Evolutionary conservation across 169 alveolate genomes (phyloP).

Genomic region (Cryptosporidium muris): DNA sequence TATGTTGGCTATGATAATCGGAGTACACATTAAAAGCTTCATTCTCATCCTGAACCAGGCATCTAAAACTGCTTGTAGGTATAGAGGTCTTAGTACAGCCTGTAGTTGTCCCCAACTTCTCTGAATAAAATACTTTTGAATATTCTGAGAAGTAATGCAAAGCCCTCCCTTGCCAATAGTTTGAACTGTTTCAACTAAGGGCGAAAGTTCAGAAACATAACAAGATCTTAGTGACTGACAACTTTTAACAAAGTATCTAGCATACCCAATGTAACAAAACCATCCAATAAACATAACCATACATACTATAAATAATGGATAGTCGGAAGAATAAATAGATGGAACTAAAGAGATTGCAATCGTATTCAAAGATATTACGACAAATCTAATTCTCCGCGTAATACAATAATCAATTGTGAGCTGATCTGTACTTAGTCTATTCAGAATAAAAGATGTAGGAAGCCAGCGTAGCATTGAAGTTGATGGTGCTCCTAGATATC

Average conservation of each 20-base stretch:
- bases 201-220: conserved; percentile 51
- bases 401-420: conserved; percentile 49
- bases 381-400: conserved; percentile 56
- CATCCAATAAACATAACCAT: neutral
- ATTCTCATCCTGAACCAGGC: conserved; percentile 68
- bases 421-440: conserved; percentile 46
- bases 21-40: conserved; percentile 21
- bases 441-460: conserved; percentile 44
- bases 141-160: conserved; percentile 5
- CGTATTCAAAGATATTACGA: conserved; percentile 25
- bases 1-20: conserved; percentile 10
- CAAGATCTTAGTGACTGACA: conserved; percentile 48
- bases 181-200: conserved; percentile 45
- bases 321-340: conserved; percentile 21
- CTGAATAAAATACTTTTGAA: conserved; percentile 19
- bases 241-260: conserved; percentile 52
- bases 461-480: conserved; percentile 41
- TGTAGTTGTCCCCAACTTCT: conserved; percentile 1
- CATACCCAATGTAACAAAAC: neutral
- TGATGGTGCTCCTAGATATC: conserved; percentile 53
- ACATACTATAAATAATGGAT: neutral
- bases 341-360: conserved; percentile 31
- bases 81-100: conserved; percentile 37
- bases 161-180: conserved; percentile 65
- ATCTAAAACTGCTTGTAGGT: conserved; percentile 28